These are phyloP conservation scores for Cnidoscolus chayamansa DNA, from an alignment of 441 rosid genomes.

Conservation along the genomic window DNA sequence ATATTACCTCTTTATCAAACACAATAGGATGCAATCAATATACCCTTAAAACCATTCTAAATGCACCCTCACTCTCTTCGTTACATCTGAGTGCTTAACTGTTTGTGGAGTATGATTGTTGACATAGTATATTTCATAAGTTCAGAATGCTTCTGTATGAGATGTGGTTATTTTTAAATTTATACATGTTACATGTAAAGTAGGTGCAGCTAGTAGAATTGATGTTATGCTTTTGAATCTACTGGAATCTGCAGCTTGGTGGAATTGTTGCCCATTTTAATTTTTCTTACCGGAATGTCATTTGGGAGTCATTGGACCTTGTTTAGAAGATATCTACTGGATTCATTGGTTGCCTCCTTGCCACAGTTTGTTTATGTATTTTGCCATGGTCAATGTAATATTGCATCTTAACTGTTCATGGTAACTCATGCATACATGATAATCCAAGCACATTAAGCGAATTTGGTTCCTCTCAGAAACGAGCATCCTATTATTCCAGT, in stretches of 20 bases:
- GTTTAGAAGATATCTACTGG: neutral
- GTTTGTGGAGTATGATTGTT: neutral
- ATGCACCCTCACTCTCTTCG: neutral
- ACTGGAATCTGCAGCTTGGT: neutral
- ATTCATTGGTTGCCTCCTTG: neutral
- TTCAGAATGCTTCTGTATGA: neutral
- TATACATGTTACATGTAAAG: neutral
- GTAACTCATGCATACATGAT: neutral
- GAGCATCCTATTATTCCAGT: slow-evolving; percentile 90
- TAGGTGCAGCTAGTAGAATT: neutral
- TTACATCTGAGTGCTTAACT: neutral
- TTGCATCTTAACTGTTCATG: neutral
- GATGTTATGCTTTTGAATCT: neutral
- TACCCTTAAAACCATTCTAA: neutral
- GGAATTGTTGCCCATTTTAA: neutral
- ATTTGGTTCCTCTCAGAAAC: slow-evolving; percentile 54
- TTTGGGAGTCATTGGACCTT: neutral
- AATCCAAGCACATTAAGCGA: slow-evolving; percentile 15
- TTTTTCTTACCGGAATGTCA: neutral
- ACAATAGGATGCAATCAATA: neutral
- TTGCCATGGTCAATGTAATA: neutral
- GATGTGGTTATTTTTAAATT: neutral
- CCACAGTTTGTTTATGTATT: slow-evolving; percentile 19
- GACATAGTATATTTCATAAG: neutral
- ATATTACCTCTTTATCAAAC: too few species aligned